A percentile compares a stretch with the other conserved stretches of the same genome.
These are phyloP conservation scores for Arctium lappa DNA, from an alignment of 129 eudicot genomes.

Conservation along the genomic window DNA sequence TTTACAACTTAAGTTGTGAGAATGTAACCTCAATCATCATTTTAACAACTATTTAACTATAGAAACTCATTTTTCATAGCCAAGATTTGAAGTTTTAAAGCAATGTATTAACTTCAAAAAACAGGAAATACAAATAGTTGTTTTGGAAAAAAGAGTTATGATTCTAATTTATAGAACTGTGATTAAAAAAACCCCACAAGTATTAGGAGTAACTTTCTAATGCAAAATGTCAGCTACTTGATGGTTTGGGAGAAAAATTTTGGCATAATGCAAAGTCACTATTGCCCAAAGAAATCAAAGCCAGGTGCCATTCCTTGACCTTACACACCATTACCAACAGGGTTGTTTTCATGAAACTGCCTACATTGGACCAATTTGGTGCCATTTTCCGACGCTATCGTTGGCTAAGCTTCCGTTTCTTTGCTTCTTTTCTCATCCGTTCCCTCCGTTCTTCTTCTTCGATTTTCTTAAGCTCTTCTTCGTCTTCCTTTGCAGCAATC, in stretches of 20 bases:
- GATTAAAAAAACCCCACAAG: conserved; percentile 1
- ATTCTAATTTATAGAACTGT: background rate
- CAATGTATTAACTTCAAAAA: background rate
- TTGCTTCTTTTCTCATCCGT: conserved; percentile 8
- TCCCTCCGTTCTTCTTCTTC: conserved; percentile 56
- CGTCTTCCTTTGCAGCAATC: conserved; percentile 74
- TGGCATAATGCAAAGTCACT: conserved; percentile 5
- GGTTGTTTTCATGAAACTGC: conserved; percentile 10
- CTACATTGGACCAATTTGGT: background rate
- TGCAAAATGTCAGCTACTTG: conserved; percentile 1
- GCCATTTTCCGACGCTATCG: conserved; percentile 1
- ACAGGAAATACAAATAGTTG: background rate
- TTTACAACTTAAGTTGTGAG: background rate
- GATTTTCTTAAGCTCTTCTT: conserved; percentile 59
- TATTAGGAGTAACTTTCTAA: conserved; percentile 11
- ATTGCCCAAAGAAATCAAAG: conserved; percentile 9
- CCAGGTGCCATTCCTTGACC: conserved; percentile 17
- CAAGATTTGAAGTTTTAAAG: background rate
- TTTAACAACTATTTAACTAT: too few species aligned
- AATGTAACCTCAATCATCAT: background rate
- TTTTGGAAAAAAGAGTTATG: background rate
- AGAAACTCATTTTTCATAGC: too few species aligned
- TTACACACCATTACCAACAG: conserved; percentile 1
- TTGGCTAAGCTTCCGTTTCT: conserved; percentile 25
- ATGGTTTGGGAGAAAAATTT: background rate